Base-by-base conservation (phyloP, 2,329 filamentous ascomycete genomes). In the Chrysosporium queenslandicum region DNA sequence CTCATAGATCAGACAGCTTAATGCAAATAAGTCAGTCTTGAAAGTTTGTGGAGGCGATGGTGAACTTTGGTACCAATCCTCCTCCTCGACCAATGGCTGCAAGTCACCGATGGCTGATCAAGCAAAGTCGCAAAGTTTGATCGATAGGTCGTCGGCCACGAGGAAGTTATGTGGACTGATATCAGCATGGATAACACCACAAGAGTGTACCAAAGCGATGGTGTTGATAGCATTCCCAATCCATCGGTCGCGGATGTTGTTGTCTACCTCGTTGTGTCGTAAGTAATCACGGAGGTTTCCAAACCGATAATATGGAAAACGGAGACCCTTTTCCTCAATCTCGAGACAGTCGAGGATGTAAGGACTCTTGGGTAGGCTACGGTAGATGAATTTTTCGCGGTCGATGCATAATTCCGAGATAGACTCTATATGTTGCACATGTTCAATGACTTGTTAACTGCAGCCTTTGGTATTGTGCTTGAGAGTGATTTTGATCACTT, bases 41-140 rank as follows among this genome's bases (percentile, higher is more conserved):
- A n/a, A 53, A 29, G 12, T 53, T 39, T 16, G 36, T 46, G 11
- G 16, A 12, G 7, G 45, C 29, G 12, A 30, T 39, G 7, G 52
- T 32, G 36, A 32, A 34, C 21, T 46, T 39, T 25, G 21, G 20
- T 16, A 53, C 20, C 43, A 34, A 12, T 39, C 6, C 20, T 53
- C 43, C 4, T 37, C 34, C 20, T 27, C 39, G 4, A 53, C 36
- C 6, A 37, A 32, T 20, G 51, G 43, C 21, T 30, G 23, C 32
- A 16, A 41, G 25, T 46, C 51, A 25, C 36, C 27, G 14, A 53
- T 47, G 16, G 23, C 29, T 20, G 51, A 53, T 16, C 43, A 43
- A n/a, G 51, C 32, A 36, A 53, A 53, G 21, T 53, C 51, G 25
- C 51, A 53, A 11, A 53, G 51, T 20, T 48, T 53, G 43, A 53